Evolutionary conservation across 2,329 filamentous ascomycete genomes (phyloP), one percentile per base, ranked within the genome.

Genomic region (Mollisiaceae sp.): DNA sequence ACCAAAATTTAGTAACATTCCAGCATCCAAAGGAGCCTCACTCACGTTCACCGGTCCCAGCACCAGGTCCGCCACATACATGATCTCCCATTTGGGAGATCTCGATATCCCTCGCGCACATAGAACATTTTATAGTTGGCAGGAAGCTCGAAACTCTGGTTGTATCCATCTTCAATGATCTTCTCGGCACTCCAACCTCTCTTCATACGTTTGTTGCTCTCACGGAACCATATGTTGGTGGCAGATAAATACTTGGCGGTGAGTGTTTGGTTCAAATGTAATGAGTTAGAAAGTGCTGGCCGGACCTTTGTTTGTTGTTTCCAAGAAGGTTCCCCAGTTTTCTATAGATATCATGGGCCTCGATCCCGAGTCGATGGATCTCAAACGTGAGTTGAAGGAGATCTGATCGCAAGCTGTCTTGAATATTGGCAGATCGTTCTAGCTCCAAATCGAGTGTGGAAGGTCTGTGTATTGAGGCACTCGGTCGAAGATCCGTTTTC

Each of bases 61-160:
- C 83, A 74, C 80, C 79, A 78, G 81, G 36, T 35, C 77, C 80
- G 55, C 78, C 77, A 78, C 93, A 97, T 67, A 92, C 77, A 81
- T 97, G 93, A 68, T 96, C 92, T 67, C 92, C 92, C 89, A 97
- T 91, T 77, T 89, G 82, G 47, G 91, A 90, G 71, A 97, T 95
- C 75, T 94, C 90, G 66, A 97, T 91, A 73, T 94, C 87, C 47
- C 82, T 78, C 47, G 88, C 86, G 76, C 93, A 97, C 80, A 85
- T 88, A 61, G 93, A 96, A 79, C 93, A 97, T 83, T 94, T 97
- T 79, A 97, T 91, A 27, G 89, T 89, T 75, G 93, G 92, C 81
- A 95, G 82, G 70, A 94, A 87, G 78, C 86, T 85, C 77, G 87
- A 90, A 77, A 88, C 85, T 65, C 72, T 55, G 47, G 67, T 85